Evolutionary conservation across 164 flowering plant genomes (phyloP).

Genomic region (Stephania cephalantha): DNA sequence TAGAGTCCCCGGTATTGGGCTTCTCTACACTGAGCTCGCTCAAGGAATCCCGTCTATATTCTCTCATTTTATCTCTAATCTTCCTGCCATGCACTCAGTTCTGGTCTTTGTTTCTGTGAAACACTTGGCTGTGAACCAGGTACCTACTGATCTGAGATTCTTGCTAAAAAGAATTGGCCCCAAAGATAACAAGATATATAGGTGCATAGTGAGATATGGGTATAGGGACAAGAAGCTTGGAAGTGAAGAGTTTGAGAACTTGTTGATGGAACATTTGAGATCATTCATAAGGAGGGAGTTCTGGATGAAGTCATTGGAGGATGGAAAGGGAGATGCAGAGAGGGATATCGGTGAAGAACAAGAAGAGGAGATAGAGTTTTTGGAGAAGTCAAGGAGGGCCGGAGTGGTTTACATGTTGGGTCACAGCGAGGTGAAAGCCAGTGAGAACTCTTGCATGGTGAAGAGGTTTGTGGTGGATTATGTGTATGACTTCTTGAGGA

Average conservation of each 20-base stretch:
- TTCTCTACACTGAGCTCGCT: slow-evolving; percentile 21
- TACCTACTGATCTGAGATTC: slow-evolving; percentile 17
- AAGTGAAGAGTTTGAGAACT: slow-evolving; percentile 18
- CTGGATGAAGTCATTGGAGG: slow-evolving; percentile 2
- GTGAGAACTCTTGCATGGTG: slow-evolving; percentile 11
- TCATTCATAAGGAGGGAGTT: slow-evolving; percentile 15
- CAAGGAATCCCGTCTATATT: slow-evolving; percentile 23
- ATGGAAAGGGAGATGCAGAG: background rate
- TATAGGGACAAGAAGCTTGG: slow-evolving; percentile 16
- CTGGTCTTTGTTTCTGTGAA: slow-evolving; percentile 25
- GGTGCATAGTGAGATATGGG: slow-evolving; percentile 20
- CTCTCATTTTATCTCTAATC: slow-evolving; percentile 20
- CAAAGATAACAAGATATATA: slow-evolving; percentile 19
- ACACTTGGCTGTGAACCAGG: slow-evolving; percentile 22
- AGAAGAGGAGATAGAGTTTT: slow-evolving; percentile 12
- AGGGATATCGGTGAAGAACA: slow-evolving; percentile 4
- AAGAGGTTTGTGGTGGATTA: slow-evolving; percentile 20
- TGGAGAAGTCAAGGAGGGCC: slow-evolving; percentile 14
- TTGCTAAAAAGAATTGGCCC: slow-evolving; percentile 19
- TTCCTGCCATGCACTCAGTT: slow-evolving; percentile 28
- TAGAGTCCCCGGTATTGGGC: slow-evolving; percentile 24
- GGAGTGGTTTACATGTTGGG: slow-evolving; percentile 22
- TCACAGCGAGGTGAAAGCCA: slow-evolving; percentile 22
- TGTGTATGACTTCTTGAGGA: slow-evolving; percentile 21
- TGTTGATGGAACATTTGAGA: slow-evolving; percentile 20